Evolutionary conservation across 352 stramenopile species (phyloP).

Genomic region (Globisporangium emineosum): DNA sequence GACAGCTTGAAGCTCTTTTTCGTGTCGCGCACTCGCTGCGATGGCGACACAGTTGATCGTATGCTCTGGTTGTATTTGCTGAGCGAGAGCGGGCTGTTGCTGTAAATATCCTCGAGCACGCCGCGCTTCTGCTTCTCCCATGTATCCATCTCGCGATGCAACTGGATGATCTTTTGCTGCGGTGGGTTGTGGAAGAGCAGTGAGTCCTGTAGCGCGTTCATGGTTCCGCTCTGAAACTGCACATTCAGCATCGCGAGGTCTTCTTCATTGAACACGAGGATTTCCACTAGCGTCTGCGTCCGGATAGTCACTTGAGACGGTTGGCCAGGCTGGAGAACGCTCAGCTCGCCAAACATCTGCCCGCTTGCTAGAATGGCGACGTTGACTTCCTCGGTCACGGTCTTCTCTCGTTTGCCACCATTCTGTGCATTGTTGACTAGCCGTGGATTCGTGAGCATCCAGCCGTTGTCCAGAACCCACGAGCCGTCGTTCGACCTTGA

Average conservation of each 20-base stretch:
- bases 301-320: constrained; percentile 57
- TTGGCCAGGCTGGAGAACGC: constrained; percentile 63
- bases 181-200: constrained; percentile 78
- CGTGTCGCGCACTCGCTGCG: neutral
- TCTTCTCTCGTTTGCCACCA: constrained; percentile 15
- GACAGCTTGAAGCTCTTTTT: constrained; percentile 10
- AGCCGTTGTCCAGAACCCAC: constrained; percentile 78
- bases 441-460: constrained; percentile 77
- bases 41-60: neutral
- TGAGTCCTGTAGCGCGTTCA: constrained; percentile 77
- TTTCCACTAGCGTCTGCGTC: constrained; percentile 60
- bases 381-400: constrained; percentile 42
- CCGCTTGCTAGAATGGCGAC: constrained; percentile 61
- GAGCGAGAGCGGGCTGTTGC: neutral
- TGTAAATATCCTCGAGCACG: constrained; percentile 52
- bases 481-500: constrained; percentile 49
- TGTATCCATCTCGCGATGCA: constrained; percentile 40
- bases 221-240: constrained; percentile 68
- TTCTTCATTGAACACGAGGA: constrained; percentile 53
- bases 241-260: constrained; percentile 53
- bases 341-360: constrained; percentile 72
- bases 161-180: constrained; percentile 68
- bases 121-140: constrained; percentile 53
- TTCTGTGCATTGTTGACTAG: constrained; percentile 48
- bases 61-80: neutral